Evolutionary conservation across 177 flowering plant genomes (phyloP).

Genomic region (Vitis hybrid): DNA sequence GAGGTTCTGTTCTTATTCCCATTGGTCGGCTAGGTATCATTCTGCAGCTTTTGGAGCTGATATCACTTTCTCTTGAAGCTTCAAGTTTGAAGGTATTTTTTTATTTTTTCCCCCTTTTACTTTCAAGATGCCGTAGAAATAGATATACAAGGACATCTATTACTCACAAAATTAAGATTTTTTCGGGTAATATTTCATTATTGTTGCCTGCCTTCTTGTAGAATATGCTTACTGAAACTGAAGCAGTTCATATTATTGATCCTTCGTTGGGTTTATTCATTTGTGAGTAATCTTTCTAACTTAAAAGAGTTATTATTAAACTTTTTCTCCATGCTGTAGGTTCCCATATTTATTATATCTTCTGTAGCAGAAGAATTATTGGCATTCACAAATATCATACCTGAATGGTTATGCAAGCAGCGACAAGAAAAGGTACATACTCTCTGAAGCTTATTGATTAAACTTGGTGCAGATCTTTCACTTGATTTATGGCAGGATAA

Average conservation of each 20-base stretch:
- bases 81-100: conserved; percentile 49
- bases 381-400: conserved; percentile 64
- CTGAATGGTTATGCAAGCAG: conserved; percentile 85
- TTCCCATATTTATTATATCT: conserved; percentile 79
- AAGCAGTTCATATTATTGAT: too few species aligned
- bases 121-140: not conserved
- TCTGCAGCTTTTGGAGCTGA: conserved; percentile 70
- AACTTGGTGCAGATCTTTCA: not conserved
- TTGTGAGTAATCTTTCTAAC: not conserved
- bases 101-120: not conserved
- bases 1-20: conserved; percentile 87
- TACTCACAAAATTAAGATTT: too few species aligned
- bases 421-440: conserved; percentile 71
- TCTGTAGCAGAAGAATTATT: conserved; percentile 75
- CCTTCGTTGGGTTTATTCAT: not conserved
- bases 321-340: conserved; percentile 35
- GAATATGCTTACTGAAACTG: too few species aligned
- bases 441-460: not conserved
- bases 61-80: conserved; percentile 47
- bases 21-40: conserved; percentile 57
- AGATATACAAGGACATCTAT: not conserved
- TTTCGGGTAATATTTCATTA: too few species aligned
- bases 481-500: not conserved
- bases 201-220: too few species aligned
- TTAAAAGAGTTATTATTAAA: not conserved